A percentile compares a stretch with the other conserved stretches of the same genome.
These are phyloP conservation scores for Lepidium didymum DNA, from an alignment of 345 rosid genomes.

Conservation along the genomic window DNA sequence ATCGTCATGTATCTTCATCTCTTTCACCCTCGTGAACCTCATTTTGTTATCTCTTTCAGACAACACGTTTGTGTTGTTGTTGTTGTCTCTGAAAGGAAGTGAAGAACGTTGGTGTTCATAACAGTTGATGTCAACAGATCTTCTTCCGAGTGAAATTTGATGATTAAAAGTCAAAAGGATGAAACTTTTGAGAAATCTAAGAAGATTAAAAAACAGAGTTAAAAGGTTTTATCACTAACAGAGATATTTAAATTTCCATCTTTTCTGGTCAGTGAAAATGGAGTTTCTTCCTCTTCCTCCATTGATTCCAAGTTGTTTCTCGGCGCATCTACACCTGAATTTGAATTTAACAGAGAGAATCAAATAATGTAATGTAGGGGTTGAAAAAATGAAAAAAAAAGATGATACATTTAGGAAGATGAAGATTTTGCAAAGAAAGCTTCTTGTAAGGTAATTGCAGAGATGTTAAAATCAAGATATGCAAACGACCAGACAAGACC, in stretches of 20 bases:
- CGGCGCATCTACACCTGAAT: constrained; percentile 65
- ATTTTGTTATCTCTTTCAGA: constrained; percentile 18
- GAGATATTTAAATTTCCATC: constrained; percentile 41
- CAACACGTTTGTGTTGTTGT: background rate
- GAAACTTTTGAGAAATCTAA: constrained; percentile 21
- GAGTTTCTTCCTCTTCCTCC: constrained; percentile 32
- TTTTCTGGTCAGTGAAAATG: constrained; percentile 30
- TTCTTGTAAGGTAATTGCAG: too few relatives aligned
- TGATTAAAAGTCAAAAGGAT: constrained; percentile 12
- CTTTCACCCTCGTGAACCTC: constrained; percentile 42
- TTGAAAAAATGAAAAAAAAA: background rate
- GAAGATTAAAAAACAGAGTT: constrained; percentile 23
- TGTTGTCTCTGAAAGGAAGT: constrained; percentile 63
- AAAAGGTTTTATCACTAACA: constrained; percentile 32
- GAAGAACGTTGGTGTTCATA: constrained; percentile 58
- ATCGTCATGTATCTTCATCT: constrained; percentile 41
- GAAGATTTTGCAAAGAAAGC: too few relatives aligned
- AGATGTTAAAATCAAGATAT: too few relatives aligned
- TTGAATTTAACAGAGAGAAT: background rate
- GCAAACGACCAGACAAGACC: too few relatives aligned
- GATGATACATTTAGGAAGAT: constrained; percentile 36
- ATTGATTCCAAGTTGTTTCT: constrained; percentile 79
- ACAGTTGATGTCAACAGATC: constrained; percentile 55
- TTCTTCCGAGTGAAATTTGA: constrained; percentile 55
- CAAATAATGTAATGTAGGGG: background rate